Base-by-base conservation (phyloP, 1,284 basidiomycete genomes). In the Boletus hoseneyae region DNA sequence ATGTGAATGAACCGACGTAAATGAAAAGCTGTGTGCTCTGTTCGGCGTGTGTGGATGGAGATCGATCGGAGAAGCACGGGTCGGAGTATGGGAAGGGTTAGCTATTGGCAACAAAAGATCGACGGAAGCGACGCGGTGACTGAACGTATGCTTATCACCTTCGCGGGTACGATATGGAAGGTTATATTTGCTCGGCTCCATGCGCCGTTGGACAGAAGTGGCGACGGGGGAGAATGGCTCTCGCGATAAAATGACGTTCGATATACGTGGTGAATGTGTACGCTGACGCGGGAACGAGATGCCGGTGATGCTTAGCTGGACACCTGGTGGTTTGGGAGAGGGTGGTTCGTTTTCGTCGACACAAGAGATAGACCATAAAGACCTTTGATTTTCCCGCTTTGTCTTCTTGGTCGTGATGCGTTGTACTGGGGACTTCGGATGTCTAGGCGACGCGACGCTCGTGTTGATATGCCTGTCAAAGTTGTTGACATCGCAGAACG, bases 41-140 rank as follows among this genome's bases (percentile, higher is more conserved):
- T 47, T 47, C 10, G 51, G 52, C 3, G 36, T 3, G 29, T 45
- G 32, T 9, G 36, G 34, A 18, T 41, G 61, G 46, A 51, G 49
- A 65, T 65, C 63, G 38, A 42, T 60, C 30, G 49, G 47, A 64
- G 61, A 65, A 62, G 62, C 47, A 27, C 0, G 35, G 6, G 6
- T 21, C 42, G 30, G 39, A 27, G 36, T n/a, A 45, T 9, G 25
- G 30, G 36, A 13, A 38, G 3, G 41, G 29, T 40, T 25, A 16
- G 13, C 19, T 8, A 62, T 48, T 9, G 53, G 44, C 38, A 45
- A 43, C 38, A 47, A 42, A 32, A 55, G 63, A 54, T 62, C 59
- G 21, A 51, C 54, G 16, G 54, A 62, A 62, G 60, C 43, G 33
- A 34, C 15, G 9, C 47, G 52, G 41, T 47, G 60, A 56, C 55